Conservation (phyloP, 495 filamentous ascomycete species). For the Cercophora sp. region DNA sequence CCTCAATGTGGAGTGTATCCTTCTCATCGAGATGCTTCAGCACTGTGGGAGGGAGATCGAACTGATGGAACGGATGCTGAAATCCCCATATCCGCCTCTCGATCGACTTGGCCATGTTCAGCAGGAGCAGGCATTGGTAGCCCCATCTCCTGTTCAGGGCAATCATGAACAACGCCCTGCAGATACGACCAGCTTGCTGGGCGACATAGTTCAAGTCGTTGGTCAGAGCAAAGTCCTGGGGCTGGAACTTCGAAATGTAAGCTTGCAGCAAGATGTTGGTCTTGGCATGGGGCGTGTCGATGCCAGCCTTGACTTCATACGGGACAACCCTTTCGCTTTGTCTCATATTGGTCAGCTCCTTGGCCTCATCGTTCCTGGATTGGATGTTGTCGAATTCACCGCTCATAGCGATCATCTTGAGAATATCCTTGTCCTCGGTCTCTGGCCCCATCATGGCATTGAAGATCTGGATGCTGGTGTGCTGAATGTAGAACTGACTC, state of each 20-base stretch:
- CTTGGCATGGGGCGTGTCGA: constrained; percentile 78
- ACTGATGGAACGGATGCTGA: constrained; percentile 92
- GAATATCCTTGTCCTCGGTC: constrained; percentile 80
- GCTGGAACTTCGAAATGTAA: constrained; percentile 82
- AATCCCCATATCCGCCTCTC: constrained; percentile 91
- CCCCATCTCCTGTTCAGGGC: constrained; percentile 93
- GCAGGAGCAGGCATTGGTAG: constrained; percentile 81
- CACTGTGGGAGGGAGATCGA: constrained; percentile 81
- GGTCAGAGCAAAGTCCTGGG: constrained; percentile 88
- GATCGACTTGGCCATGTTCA: constrained; percentile 91
- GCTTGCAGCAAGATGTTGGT: constrained; percentile 94
- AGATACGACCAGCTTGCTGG: constrained; percentile 92
- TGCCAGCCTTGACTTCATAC: constrained; percentile 69
- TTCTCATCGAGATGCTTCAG: constrained; percentile 78
- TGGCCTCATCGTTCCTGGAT: constrained; percentile 77
- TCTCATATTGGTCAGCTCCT: constrained; percentile 59
- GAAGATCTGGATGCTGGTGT: constrained; percentile 91
- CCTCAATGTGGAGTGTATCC: constrained; percentile 69
- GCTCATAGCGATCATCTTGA: constrained; percentile 93
- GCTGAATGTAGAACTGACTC: constrained; percentile 92
- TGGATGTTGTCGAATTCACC: constrained; percentile 98
- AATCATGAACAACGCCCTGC: constrained; percentile 94
- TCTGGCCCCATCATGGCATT: constrained; percentile 81
- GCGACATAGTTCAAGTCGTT: constrained; percentile 93
- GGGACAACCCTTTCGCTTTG: constrained; percentile 62